Evolutionary conservation across 2,329 filamentous ascomycete species (phyloP).

Genomic region (Aschersonia sp.): DNA sequence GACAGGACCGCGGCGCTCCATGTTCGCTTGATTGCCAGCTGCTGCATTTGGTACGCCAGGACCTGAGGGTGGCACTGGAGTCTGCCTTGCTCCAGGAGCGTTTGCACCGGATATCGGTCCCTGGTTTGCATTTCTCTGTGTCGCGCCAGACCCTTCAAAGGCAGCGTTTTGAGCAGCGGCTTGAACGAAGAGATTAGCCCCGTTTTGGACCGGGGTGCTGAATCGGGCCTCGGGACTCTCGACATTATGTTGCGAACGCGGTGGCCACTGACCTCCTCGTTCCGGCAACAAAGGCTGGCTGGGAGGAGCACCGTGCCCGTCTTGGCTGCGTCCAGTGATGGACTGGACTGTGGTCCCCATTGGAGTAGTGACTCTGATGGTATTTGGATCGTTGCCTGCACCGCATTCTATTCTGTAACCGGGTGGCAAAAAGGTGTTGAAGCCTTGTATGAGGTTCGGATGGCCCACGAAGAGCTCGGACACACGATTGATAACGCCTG

Average conservation of each 20-base stretch:
- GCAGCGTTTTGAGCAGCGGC: slow-evolving; percentile 21
- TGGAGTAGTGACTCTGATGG: slow-evolving; percentile 90
- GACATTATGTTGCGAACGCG: slow-evolving; percentile 40
- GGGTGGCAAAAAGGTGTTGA: slow-evolving; percentile 93
- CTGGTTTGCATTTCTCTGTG: slow-evolving; percentile 17
- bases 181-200: slow-evolving; percentile 30
- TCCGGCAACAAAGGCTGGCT: slow-evolving; percentile 32
- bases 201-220: slow-evolving; percentile 39
- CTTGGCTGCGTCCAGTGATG: slow-evolving; percentile 45
- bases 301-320: slow-evolving; percentile 23
- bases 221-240: slow-evolving; percentile 50
- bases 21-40: slow-evolving; percentile 41
- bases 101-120: slow-evolving; percentile 25
- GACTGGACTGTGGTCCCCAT: slow-evolving; percentile 94
- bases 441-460: slow-evolving; percentile 88
- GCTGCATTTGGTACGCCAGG: slow-evolving; percentile 48
- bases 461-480: slow-evolving; percentile 93
- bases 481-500: slow-evolving; percentile 91
- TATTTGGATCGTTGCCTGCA: slow-evolving; percentile 83
- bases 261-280: slow-evolving; percentile 40
- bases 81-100: slow-evolving; percentile 36
- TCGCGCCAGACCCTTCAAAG: slow-evolving; percentile 16
- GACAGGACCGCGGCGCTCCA: slow-evolving; percentile 84
- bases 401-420: slow-evolving; percentile 96
- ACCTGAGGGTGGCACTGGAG: slow-evolving; percentile 41